These are phyloP conservation scores for Lactifluus volemus DNA, from an alignment of 768 basidiomycete genomes.

Conservation along the genomic window DNA sequence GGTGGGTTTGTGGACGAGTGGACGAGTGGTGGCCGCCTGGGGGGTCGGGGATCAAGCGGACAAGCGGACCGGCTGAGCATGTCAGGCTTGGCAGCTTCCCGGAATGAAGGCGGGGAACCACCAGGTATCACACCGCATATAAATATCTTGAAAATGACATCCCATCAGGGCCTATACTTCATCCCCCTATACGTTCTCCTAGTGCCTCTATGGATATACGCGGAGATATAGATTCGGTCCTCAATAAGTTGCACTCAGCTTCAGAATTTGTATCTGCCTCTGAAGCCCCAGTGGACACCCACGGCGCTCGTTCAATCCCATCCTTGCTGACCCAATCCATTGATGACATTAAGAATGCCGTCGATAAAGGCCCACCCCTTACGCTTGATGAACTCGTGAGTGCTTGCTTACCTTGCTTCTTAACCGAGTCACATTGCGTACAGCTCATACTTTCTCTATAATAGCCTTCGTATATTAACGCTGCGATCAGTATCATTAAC, in stretches of 20 bases:
- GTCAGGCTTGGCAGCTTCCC: no score
- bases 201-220: not conserved
- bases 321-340: not conserved
- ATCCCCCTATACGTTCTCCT: not conserved
- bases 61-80: no score
- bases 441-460: not conserved
- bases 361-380: constrained; percentile 4
- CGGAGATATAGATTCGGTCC: not conserved
- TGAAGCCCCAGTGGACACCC: constrained; percentile 3
- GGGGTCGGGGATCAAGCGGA: no score
- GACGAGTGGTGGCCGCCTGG: no score
- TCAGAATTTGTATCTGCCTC: not conserved
- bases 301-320: not conserved
- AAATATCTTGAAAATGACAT: not conserved
- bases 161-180: not conserved
- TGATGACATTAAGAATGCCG: constrained; percentile 2
- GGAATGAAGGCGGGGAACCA: no score
- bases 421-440: not conserved
- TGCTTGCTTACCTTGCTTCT: not conserved
- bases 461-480: constrained; percentile 14
- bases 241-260: not conserved
- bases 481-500: not conserved
- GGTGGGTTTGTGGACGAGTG: no score
- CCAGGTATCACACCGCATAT: not conserved
- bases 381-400: constrained; percentile 14